These are phyloP conservation scores for Amphibolis antarctica DNA, from an alignment of 106 monocot genomes.

Conservation along the genomic window DNA sequence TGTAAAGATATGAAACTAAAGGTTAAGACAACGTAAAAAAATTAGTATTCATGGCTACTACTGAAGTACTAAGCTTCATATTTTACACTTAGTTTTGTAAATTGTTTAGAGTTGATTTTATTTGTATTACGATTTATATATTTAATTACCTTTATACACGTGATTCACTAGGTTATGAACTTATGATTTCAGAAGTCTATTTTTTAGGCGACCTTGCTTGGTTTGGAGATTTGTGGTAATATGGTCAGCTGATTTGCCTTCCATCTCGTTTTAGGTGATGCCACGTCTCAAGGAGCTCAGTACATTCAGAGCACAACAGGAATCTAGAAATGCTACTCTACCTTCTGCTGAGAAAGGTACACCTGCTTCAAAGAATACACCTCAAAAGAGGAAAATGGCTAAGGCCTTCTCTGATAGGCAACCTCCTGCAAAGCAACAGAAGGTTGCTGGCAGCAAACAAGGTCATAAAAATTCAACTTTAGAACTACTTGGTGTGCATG, in stretches of 20 bases:
- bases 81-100: too few relatives aligned
- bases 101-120: too few relatives aligned
- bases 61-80: too few relatives aligned
- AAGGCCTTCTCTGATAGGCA: conserved; percentile 29
- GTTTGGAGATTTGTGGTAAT: neutral
- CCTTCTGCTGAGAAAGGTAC: conserved; percentile 23
- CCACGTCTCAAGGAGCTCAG: conserved; percentile 74
- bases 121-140: too few relatives aligned
- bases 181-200: too few relatives aligned
- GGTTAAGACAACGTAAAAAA: too few relatives aligned
- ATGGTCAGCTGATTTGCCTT: neutral
- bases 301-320: conserved; percentile 57
- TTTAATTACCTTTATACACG: too few relatives aligned
- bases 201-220: too few relatives aligned
- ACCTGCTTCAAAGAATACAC: conserved; percentile 8
- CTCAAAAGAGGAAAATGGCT: conserved; percentile 62
- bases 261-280: conserved; percentile 40
- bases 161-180: too few relatives aligned
- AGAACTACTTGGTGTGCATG: conserved; percentile 3
- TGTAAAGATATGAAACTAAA: too few relatives aligned
- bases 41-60: too few relatives aligned
- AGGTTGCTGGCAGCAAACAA: conserved; percentile 15
- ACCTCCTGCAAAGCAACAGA: conserved; percentile 57
- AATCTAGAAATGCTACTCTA: conserved; percentile 24
- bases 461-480: conserved; percentile 8